Percentiles rank a stretch among this genome's conserved stretches.
These are phyloP conservation scores for Kitagawia praeruptora DNA, from an alignment of 129 eudicot species.

Conservation along the genomic window DNA sequence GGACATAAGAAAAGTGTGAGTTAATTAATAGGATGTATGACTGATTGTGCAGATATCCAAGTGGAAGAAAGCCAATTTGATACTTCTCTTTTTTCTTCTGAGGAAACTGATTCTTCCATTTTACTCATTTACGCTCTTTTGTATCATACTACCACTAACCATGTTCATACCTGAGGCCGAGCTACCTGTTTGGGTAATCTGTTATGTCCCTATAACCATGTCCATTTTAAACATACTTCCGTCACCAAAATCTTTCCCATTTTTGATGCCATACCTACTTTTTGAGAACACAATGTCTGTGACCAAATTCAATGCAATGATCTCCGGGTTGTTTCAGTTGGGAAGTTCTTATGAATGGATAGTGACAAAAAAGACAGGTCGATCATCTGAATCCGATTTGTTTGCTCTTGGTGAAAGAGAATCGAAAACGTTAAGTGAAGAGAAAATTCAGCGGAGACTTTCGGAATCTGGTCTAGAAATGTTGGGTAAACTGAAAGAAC, in stretches of 20 bases:
- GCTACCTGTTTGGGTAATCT: conserved; percentile 80
- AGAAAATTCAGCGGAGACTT: conserved; percentile 61
- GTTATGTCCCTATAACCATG: conserved; percentile 80
- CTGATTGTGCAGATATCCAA: conserved; percentile 53
- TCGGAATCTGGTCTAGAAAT: conserved; percentile 87
- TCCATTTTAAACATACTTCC: conserved; percentile 79
- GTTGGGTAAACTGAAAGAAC: conserved; percentile 58
- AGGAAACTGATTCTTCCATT: conserved; percentile 78
- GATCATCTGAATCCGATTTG: conserved; percentile 82
- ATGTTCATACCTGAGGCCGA: conserved; percentile 94
- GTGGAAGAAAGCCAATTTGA: conserved; percentile 82
- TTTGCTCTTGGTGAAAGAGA: conserved; percentile 72
- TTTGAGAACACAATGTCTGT: conserved; percentile 98
- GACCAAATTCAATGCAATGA: conserved; percentile 87
- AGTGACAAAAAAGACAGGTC: conserved; percentile 81
- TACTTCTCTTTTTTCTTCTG: conserved; percentile 77
- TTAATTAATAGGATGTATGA: not conserved
- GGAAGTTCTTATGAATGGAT: conserved; percentile 97
- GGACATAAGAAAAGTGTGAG: not conserved
- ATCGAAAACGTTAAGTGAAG: conserved; percentile 41
- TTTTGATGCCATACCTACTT: conserved; percentile 75
- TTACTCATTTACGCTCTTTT: conserved; percentile 87
- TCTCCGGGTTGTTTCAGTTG: conserved; percentile 82
- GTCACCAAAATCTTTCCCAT: conserved; percentile 84
- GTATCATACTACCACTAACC: conserved; percentile 77